Evolutionary conservation across 495 filamentous ascomycete species (phyloP).

Genomic region (Cladorrhinum samala): DNA sequence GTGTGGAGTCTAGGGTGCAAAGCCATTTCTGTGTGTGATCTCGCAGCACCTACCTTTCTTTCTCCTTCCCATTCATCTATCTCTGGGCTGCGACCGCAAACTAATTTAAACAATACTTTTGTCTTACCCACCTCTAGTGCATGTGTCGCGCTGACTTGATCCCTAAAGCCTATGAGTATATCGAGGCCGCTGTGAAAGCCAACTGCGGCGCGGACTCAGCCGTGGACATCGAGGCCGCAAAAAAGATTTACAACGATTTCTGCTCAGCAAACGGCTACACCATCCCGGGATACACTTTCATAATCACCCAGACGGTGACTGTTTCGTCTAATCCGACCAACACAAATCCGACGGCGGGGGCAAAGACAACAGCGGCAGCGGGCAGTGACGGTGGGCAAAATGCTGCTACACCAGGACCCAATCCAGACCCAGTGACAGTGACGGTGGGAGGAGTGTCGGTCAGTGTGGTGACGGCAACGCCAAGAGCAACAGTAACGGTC

Average conservation of each 20-base stretch:
- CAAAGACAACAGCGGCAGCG: too few species aligned
- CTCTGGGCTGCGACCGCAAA: too few species aligned
- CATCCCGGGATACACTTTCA: not conserved
- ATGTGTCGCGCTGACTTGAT: not conserved
- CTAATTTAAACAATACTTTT: too few species aligned
- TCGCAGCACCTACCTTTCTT: not conserved
- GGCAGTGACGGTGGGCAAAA: too few species aligned
- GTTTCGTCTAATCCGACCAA: too few species aligned
- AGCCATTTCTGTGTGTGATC: not conserved
- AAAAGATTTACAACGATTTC: not conserved
- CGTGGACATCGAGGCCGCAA: not conserved
- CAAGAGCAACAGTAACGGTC: too few species aligned
- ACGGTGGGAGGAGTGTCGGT: too few species aligned
- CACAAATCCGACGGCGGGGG: too few species aligned
- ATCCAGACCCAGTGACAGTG: too few species aligned
- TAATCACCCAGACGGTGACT: not conserved
- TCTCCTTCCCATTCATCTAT: too few species aligned
- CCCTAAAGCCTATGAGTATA: not conserved
- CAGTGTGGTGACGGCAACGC: too few species aligned
- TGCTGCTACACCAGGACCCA: too few species aligned
- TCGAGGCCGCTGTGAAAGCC: not conserved
- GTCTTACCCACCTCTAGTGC: not conserved
- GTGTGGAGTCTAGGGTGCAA: not conserved
- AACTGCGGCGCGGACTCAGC: not conserved
- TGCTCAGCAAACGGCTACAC: not conserved